Conservation (phyloP, 1,284 basidiomycete species). For the Ceratobasidium sp. region DNA sequence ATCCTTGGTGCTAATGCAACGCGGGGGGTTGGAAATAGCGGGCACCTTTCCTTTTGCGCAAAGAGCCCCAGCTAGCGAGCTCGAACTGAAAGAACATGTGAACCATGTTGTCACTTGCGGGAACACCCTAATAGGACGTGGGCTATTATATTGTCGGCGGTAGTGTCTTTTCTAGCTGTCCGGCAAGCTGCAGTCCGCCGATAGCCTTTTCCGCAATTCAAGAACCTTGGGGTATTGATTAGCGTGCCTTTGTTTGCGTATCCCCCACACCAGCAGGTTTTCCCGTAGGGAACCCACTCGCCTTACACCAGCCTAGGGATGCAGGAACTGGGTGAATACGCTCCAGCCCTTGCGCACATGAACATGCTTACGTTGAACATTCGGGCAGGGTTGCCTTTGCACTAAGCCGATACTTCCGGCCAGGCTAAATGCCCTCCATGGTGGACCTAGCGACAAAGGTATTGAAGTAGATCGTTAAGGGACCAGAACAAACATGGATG, state of each 20-base stretch:
- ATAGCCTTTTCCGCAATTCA: slow-evolving; percentile 8
- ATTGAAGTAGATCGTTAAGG: background rate
- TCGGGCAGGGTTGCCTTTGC: slow-evolving; percentile 13
- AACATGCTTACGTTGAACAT: background rate
- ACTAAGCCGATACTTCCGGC: background rate
- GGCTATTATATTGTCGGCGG: background rate
- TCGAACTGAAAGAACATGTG: background rate
- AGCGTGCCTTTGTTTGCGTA: background rate
- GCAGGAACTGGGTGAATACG: background rate
- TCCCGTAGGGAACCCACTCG: background rate
- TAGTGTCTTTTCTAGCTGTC: background rate
- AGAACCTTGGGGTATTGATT: background rate
- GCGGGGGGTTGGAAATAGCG: background rate
- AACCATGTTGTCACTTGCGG: background rate
- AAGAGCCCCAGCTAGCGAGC: background rate
- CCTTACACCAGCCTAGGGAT: background rate
- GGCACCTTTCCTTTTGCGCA: background rate
- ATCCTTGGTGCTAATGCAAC: background rate
- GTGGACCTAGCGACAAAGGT: slow-evolving; percentile 5
- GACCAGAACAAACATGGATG: background rate
- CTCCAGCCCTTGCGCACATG: background rate
- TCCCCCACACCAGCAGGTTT: background rate
- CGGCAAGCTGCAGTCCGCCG: background rate
- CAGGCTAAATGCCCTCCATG: background rate
- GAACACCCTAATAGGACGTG: background rate